Percentiles rank a stretch among this genome's conserved stretches.
Evolutionary conservation across 1,284 basidiomycete species (phyloP).

Genomic region (Leccinum griseonigrum): DNA sequence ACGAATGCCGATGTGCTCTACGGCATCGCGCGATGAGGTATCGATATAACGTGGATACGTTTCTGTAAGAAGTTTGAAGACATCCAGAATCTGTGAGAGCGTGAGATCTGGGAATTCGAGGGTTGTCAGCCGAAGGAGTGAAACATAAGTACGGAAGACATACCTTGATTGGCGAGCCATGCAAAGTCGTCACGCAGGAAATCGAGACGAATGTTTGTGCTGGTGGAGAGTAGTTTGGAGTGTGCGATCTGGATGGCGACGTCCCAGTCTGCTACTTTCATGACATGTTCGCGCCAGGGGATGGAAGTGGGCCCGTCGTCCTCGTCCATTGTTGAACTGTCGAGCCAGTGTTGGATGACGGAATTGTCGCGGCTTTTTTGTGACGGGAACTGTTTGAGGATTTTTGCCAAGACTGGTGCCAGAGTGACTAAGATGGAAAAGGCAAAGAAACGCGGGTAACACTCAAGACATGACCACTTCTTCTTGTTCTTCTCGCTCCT

Average conservation of each 20-base stretch:
- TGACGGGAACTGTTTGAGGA: background rate
- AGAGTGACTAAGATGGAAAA: background rate
- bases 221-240: slow-evolving; percentile 45
- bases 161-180: slow-evolving; percentile 60
- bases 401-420: background rate
- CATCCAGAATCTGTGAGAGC: slow-evolving; percentile 64
- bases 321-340: slow-evolving; percentile 5
- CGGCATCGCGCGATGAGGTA: slow-evolving; percentile 63
- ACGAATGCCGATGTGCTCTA: slow-evolving; percentile 62
- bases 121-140: slow-evolving; percentile 2
- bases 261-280: slow-evolving; percentile 48
- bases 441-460: background rate
- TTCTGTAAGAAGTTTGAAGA: slow-evolving; percentile 70
- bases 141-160: slow-evolving; percentile 16
- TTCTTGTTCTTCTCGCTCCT: background rate
- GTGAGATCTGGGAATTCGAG: slow-evolving; percentile 49
- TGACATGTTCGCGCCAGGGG: slow-evolving; percentile 43
- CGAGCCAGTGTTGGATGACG: slow-evolving; percentile 2
- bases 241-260: slow-evolving; percentile 53
- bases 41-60: slow-evolving; percentile 81
- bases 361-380: background rate
- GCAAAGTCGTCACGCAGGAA: slow-evolving; percentile 64
- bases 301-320: slow-evolving; percentile 1
- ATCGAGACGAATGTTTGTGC: slow-evolving; percentile 51
- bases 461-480: background rate